A percentile compares a stretch with the other conserved stretches of the same genome.
Conservation (phyloP, 208 protist genomes). For the Trypanosoma grayi region DNA sequence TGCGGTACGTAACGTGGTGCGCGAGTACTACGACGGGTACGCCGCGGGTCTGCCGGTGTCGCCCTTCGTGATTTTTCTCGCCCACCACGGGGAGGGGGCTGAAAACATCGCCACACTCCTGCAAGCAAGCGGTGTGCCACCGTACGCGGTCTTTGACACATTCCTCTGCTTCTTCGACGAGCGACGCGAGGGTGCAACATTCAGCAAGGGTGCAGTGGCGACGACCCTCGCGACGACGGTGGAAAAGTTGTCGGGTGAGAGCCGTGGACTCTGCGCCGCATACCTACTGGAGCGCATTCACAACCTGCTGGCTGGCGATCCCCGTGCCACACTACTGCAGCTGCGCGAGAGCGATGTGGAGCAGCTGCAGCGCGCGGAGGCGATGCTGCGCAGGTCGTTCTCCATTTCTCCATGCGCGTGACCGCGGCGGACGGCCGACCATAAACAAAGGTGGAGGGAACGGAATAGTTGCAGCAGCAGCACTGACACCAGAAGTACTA, state of each 20-base stretch:
- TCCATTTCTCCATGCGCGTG: slow-evolving; percentile 10
- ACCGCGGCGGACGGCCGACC: too few species aligned
- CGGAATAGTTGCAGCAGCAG: too few species aligned
- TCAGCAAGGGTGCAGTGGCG: slow-evolving; percentile 37
- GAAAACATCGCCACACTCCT: slow-evolving; percentile 33
- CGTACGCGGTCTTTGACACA: slow-evolving; percentile 44
- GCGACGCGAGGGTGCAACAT: slow-evolving; percentile 24
- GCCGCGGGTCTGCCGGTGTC: slow-evolving; percentile 56
- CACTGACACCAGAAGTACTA: too few species aligned
- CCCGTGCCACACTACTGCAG: slow-evolving; percentile 23
- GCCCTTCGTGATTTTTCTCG: slow-evolving; percentile 68
- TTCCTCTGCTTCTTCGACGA: slow-evolving; percentile 51
- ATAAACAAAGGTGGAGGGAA: too few species aligned
- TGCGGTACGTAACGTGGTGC: slow-evolving; percentile 51
- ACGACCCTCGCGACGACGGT: slow-evolving; percentile 38
- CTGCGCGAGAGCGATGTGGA: slow-evolving; percentile 37
- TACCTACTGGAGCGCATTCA: slow-evolving; percentile 72
- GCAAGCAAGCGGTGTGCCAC: slow-evolving; percentile 39
- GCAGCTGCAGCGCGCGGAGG: slow-evolving; percentile 32
- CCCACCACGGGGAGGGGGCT: slow-evolving; percentile 33
- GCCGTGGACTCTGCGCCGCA: slow-evolving; percentile 41
- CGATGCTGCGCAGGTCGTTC: slow-evolving; percentile 24
- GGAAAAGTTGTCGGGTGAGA: slow-evolving; percentile 26
- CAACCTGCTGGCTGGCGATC: slow-evolving; percentile 44
- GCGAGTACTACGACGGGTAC: slow-evolving; percentile 64